Conservation (phyloP, 106 monocot species). For the Cymbidium sinense region DNA sequence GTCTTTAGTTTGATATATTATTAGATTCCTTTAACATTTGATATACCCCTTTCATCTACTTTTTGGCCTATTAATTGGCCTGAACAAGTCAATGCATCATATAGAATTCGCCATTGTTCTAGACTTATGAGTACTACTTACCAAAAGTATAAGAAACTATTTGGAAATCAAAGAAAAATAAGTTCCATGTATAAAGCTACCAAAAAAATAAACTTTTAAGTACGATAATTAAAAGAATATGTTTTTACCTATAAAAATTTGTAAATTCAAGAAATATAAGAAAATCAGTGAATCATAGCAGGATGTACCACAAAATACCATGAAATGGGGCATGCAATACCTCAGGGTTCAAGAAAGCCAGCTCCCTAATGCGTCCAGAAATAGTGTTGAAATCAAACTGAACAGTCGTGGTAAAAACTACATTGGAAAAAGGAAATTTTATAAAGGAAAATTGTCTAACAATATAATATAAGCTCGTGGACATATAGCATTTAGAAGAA, state of each 20-base stretch:
- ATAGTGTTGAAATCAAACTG: constrained; percentile 82
- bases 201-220: not conserved
- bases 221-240: not conserved
- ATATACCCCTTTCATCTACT: not conserved
- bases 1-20: too few species aligned
- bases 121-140: too few species aligned
- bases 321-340: constrained; percentile 23
- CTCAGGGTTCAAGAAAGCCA: constrained; percentile 94
- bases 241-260: not conserved
- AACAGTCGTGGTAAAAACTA: constrained; percentile 89
- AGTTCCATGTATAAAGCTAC: not conserved
- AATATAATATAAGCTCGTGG: not conserved
- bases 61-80: not conserved
- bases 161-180: not conserved
- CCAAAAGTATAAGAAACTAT: not conserved
- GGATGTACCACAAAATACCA: not conserved
- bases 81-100: not conserved
- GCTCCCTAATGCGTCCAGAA: constrained; percentile 86
- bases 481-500: not conserved
- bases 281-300: not conserved
- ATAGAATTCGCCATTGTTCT: not conserved
- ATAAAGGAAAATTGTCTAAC: not conserved
- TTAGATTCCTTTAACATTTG: not conserved
- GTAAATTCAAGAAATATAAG: not conserved
- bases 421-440: constrained; percentile 6